A percentile compares a stretch with the other conserved stretches of the same genome.
Evolutionary conservation across 2,329 filamentous ascomycete species (phyloP).

Genomic region (Ophiocordyceps australis): DNA sequence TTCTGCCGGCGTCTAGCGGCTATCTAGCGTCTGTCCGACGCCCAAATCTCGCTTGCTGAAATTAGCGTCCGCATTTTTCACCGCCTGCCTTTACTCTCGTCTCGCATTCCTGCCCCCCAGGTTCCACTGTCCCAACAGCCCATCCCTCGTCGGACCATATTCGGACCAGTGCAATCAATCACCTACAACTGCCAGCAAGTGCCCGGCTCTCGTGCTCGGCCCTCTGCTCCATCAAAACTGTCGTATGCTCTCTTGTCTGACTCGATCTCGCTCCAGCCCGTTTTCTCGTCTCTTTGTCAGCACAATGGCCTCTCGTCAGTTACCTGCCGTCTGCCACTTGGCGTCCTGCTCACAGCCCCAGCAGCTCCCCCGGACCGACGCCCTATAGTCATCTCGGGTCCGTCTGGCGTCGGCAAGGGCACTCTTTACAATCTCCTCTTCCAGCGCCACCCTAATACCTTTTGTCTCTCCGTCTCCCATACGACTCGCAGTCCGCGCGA

Average conservation of each 20-base stretch:
- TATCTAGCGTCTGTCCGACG: background rate
- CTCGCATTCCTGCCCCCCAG: background rate
- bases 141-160: too few relatives aligned
- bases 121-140: too few relatives aligned
- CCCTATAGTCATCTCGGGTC: conserved; percentile 61
- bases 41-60: conserved; percentile 1
- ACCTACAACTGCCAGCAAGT: too few relatives aligned
- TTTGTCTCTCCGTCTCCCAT: conserved; percentile 45
- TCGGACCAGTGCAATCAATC: too few relatives aligned
- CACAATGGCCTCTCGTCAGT: conserved; percentile 8
- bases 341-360: too few relatives aligned
- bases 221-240: too few relatives aligned
- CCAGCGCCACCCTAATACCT: conserved; percentile 28
- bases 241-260: background rate
- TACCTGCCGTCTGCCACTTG: too few relatives aligned
- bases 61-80: background rate
- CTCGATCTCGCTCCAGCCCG: background rate
- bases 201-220: too few relatives aligned
- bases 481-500: conserved; percentile 64
- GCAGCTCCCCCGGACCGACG: conserved; percentile 26
- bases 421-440: conserved; percentile 62
- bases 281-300: conserved; percentile 1
- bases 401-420: conserved; percentile 63
- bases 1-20: too few relatives aligned
- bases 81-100: background rate